Evolutionary conservation across 306 rosid genomes (phyloP).

Genomic region (Quercus robur): DNA sequence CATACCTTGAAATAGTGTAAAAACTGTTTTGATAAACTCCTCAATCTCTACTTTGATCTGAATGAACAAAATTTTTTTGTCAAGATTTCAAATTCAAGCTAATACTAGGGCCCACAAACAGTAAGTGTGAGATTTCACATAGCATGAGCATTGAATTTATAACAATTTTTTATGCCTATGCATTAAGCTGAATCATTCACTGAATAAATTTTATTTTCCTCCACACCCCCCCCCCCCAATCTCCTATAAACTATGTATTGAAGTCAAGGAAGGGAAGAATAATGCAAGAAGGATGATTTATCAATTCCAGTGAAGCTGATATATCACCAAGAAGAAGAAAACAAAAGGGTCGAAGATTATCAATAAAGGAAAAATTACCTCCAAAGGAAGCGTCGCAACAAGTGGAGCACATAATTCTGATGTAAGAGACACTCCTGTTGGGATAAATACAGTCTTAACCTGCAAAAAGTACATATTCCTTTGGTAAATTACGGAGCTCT

Average conservation of each 20-base stretch:
- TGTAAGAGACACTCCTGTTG: constrained; percentile 69
- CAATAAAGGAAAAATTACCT: constrained; percentile 45
- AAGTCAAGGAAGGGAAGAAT: no score
- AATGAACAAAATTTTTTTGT: constrained; percentile 2
- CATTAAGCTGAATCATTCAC: background rate
- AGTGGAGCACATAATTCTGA: constrained; percentile 81
- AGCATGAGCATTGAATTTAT: no score
- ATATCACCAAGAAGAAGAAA: background rate
- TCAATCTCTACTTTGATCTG: constrained; percentile 84
- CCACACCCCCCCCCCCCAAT: no score
- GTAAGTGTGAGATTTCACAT: background rate
- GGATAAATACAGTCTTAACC: constrained; percentile 85
- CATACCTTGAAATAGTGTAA: constrained; percentile 82
- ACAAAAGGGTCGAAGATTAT: background rate
- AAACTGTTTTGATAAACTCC: constrained; percentile 67
- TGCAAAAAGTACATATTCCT: constrained; percentile 34
- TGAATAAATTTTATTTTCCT: no score
- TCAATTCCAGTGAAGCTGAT: constrained; percentile 4
- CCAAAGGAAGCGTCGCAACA: constrained; percentile 90
- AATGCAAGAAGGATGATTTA: background rate
- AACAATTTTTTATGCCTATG: background rate
- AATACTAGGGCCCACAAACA: background rate
- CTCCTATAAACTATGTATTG: no score
- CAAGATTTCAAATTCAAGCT: constrained; percentile 6
- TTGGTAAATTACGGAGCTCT: constrained; percentile 10